Percentiles rank a stretch among this genome's conserved stretches.
Conservation (phyloP, 371 early-diverging fungal species). For the Mucor saturninus region DNA sequence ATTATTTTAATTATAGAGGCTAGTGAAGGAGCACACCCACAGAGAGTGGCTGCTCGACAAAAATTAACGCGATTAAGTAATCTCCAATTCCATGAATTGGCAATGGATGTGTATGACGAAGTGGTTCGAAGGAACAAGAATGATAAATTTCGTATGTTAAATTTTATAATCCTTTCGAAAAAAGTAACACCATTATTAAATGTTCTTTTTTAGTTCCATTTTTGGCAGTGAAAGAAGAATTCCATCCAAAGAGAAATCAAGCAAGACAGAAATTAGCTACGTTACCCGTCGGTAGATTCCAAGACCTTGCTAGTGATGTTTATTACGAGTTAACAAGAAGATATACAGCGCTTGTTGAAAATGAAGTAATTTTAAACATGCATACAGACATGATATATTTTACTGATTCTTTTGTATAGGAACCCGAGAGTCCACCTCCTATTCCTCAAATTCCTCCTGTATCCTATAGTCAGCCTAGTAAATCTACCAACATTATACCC, state of each 20-base stretch:
- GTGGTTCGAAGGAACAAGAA: constrained; percentile 74
- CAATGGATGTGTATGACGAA: constrained; percentile 96
- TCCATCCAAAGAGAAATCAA: constrained; percentile 94
- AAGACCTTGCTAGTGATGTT: constrained; percentile 89
- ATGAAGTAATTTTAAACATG: constrained; percentile 19
- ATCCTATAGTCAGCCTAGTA: constrained; percentile 37
- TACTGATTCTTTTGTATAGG: not conserved
- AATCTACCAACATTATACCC: constrained; percentile 53
- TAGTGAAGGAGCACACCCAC: constrained; percentile 55
- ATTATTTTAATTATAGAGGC: constrained; percentile 37
- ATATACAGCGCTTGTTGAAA: constrained; percentile 54
- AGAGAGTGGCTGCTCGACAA: constrained; percentile 77
- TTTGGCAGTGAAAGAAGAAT: constrained; percentile 80
- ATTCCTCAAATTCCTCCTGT: constrained; percentile 32
- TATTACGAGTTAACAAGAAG: constrained; percentile 78
- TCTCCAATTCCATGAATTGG: constrained; percentile 91
- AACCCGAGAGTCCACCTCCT: constrained; percentile 35
- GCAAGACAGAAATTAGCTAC: constrained; percentile 97
- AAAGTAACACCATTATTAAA: not conserved
- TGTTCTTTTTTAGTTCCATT: constrained; percentile 73
- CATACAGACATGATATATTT: too few species aligned
- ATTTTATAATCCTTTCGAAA: not conserved
- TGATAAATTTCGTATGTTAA: constrained; percentile 28
- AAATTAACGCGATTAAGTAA: constrained; percentile 81
- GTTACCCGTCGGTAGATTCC: constrained; percentile 80